Base-by-base conservation (phyloP, 2,329 filamentous ascomycete species). In the Diaporthe amygdali region DNA sequence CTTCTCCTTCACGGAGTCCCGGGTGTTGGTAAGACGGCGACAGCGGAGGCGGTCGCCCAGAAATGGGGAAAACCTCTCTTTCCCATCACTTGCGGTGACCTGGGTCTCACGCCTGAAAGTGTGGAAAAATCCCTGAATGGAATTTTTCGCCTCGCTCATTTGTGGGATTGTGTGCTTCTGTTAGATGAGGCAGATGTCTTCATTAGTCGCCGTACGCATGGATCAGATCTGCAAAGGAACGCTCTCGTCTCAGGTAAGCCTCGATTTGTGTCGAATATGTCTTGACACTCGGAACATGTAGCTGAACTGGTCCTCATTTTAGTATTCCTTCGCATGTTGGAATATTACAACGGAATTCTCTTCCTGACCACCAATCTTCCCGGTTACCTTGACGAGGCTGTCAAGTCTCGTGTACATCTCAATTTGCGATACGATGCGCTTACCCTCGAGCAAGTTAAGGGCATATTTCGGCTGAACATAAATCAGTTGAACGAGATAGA, bases 121-220 rank as follows among this genome's bases (percentile, higher is more conserved):
- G 75, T 81, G 9, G 79, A 81, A 64, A 68, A 66, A 9, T 75
- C 77, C 9, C 70, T 83, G 15, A 61, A 73, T 10, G 55, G 73
- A 14, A 72, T 76, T 15, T 80, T 83, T 63, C 71, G 72, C 1
- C 66, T 79, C 5, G 80, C 77, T 0, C 67, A 72, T 9, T 68
- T 68, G 0, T 85, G 83, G 84, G 79, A 82, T 49, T 82, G 80
- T 17, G 79, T 85, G 1, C 73, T 85, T 0, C 75, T 84, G 1
- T 71, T 84, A 1, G 82, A 82, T 9, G 82, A 84, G 52, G 80
- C 80, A 0, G 84, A 85, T 20, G 81, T 84, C 20, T 85, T 85
- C 75, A 79, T 85, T n/a, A 71, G 74, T 20, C 47, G 46, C 25
- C 47, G 46, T 7, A 67, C 74, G 52, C 66, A 77, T 17, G 68